Percentiles rank a stretch among this genome's conserved stretches.
Evolutionary conservation across 2,329 filamentous ascomycete genomes (phyloP).

Genomic region (Phaeosphaeriaceae sp.): DNA sequence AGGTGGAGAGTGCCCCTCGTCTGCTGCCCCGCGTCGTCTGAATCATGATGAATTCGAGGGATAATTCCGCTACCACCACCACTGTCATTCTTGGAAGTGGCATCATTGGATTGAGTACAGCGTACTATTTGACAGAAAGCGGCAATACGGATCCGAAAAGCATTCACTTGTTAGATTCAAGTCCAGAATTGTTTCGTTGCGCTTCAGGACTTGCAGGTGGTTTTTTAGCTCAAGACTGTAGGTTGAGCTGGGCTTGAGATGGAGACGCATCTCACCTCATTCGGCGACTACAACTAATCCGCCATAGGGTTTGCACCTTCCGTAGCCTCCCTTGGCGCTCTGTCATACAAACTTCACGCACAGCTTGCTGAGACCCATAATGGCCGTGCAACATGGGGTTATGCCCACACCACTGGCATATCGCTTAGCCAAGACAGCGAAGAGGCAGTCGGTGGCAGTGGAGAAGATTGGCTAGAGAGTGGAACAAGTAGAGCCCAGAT

Average conservation of each 20-base stretch:
- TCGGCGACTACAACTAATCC: neutral
- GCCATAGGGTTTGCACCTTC: constrained; percentile 63
- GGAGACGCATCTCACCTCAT: too few species aligned
- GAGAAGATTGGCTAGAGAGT: constrained; percentile 70
- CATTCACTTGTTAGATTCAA: constrained; percentile 66
- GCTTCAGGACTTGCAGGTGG: constrained; percentile 77
- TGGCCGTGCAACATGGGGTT: constrained; percentile 66
- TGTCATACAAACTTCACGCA: constrained; percentile 74
- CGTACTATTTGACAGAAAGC: constrained; percentile 68
- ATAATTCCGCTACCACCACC: constrained; percentile 6
- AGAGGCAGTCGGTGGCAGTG: constrained; percentile 51
- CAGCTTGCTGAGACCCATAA: constrained; percentile 65
- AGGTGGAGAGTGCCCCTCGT: neutral
- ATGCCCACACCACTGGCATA: constrained; percentile 62
- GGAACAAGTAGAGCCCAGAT: constrained; percentile 67
- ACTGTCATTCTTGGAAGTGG: constrained; percentile 52
- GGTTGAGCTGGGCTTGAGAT: constrained; percentile 8
- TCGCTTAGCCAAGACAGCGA: constrained; percentile 59
- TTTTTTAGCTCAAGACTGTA: constrained; percentile 74
- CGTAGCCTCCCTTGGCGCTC: constrained; percentile 64
- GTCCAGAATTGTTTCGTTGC: constrained; percentile 69
- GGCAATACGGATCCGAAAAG: constrained; percentile 47
- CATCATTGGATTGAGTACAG: constrained; percentile 54
- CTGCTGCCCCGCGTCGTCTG: constrained; percentile 3
- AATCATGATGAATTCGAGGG: constrained; percentile 17